These are phyloP conservation scores for Agroathelia rolfsii DNA, from an alignment of 1,284 basidiomycete genomes.

Conservation along the genomic window DNA sequence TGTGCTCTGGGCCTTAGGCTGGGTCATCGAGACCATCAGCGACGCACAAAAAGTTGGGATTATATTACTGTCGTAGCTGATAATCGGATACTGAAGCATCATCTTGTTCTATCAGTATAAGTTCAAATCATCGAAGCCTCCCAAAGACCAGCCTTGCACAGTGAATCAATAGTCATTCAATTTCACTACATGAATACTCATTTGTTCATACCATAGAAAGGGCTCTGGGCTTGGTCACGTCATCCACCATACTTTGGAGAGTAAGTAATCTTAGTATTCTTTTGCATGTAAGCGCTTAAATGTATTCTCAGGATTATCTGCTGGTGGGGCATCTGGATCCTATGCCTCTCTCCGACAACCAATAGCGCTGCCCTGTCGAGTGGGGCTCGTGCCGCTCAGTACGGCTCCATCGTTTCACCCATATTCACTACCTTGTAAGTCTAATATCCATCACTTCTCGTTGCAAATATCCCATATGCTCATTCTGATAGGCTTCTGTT, in stretches of 20 bases:
- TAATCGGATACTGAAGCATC: neutral
- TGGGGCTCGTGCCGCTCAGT: constrained; percentile 42
- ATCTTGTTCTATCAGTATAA: constrained; percentile 28
- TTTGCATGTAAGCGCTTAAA: constrained; percentile 1
- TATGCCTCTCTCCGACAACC: constrained; percentile 49
- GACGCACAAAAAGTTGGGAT: constrained; percentile 61
- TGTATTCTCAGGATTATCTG: constrained; percentile 44
- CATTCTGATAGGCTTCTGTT: constrained; percentile 39
- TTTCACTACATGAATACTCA: neutral
- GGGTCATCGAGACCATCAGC: constrained; percentile 48
- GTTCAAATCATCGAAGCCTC: constrained; percentile 43
- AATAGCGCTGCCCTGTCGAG: constrained; percentile 30
- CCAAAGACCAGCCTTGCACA: constrained; percentile 41
- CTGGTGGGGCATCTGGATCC: constrained; percentile 67
- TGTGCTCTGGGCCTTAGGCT: constrained; percentile 56
- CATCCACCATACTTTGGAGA: constrained; percentile 75
- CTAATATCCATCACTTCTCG: constrained; percentile 4
- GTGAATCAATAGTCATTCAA: constrained; percentile 18
- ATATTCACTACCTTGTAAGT: constrained; percentile 56
- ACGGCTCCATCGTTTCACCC: constrained; percentile 51
- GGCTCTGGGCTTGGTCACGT: constrained; percentile 52
- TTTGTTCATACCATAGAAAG: constrained; percentile 23
- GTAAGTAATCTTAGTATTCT: constrained; percentile 25
- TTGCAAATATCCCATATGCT: neutral
- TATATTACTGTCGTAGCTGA: too few species aligned